A percentile compares a stretch with the other conserved stretches of the same genome.
Evolutionary conservation across 495 filamentous ascomycete genomes (phyloP).

Genomic region (Aspergillus sclerotioniger): DNA sequence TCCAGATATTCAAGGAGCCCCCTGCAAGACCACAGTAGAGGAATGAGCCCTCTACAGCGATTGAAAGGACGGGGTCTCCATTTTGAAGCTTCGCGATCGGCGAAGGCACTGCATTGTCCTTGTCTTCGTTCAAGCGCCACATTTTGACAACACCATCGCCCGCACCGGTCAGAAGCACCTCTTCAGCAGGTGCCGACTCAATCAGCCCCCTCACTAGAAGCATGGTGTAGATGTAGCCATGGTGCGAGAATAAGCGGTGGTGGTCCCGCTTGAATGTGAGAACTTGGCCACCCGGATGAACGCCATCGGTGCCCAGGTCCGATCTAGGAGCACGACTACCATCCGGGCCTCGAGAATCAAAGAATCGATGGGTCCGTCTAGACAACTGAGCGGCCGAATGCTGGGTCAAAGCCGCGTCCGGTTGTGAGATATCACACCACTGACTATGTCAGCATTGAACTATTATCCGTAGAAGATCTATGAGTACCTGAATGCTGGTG

Average conservation of each 20-base stretch:
- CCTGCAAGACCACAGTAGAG: conserved; percentile 83
- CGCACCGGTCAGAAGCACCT: conserved; percentile 83
- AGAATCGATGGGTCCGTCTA: conserved; percentile 85
- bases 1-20: conserved; percentile 97
- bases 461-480: neutral
- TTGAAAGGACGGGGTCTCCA: conserved; percentile 77
- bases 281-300: conserved; percentile 54
- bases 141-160: conserved; percentile 92
- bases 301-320: conserved; percentile 44
- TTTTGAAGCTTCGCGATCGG: conserved; percentile 69
- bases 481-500: conserved; percentile 73
- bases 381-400: conserved; percentile 70
- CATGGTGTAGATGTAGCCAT: conserved; percentile 96
- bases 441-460: conserved; percentile 24
- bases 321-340: conserved; percentile 72
- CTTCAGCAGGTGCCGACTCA: conserved; percentile 63
- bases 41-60: conserved; percentile 82
- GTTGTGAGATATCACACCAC: conserved; percentile 62
- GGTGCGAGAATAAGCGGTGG: conserved; percentile 87
- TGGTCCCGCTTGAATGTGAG: conserved; percentile 82
- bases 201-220: conserved; percentile 67
- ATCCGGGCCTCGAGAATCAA: conserved; percentile 84
- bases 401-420: conserved; percentile 54
- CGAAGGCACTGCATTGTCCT: conserved; percentile 46
- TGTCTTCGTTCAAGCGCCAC: conserved; percentile 64